phyloP scores from a whole-genome alignment of 2,329 filamentous ascomycete species.

The Camillea tinctor region DNA sequence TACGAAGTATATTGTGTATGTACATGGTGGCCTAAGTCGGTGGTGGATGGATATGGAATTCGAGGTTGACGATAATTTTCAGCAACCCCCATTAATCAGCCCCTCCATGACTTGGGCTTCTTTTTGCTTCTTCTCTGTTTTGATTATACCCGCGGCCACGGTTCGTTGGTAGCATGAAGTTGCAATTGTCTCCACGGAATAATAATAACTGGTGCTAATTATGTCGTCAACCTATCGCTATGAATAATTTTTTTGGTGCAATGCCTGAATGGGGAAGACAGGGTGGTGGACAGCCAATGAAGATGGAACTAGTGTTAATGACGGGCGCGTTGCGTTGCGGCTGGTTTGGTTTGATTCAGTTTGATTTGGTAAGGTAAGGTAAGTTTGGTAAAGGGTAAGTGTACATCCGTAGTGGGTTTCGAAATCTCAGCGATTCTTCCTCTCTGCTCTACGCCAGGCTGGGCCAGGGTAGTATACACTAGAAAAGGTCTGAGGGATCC shows the following conservation, averaged over 20 bases:
- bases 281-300: constrained; percentile 17
- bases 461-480: no score
- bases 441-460: no score
- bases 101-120: no score
- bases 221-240: constrained; percentile 2
- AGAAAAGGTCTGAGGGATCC: background rate
- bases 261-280: constrained; percentile 23
- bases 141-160: background rate
- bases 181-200: background rate
- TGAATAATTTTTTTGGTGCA: constrained; percentile 2
- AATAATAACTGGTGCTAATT: constrained; percentile 8
- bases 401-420: no score
- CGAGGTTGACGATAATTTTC: no score
- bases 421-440: background rate
- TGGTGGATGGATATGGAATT: no score
- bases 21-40: background rate
- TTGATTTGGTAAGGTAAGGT: no score
- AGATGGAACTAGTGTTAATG: background rate
- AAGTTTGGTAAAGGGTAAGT: no score
- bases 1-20: constrained; percentile 1
- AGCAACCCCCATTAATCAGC: no score
- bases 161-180: background rate
- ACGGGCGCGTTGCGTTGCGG: background rate
- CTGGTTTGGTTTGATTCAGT: background rate
- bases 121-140: background rate